A percentile compares a stretch with the other conserved stretches of the same genome.
Conservation (phyloP, 1,284 basidiomycete species). For the Trametes polyzona region DNA sequence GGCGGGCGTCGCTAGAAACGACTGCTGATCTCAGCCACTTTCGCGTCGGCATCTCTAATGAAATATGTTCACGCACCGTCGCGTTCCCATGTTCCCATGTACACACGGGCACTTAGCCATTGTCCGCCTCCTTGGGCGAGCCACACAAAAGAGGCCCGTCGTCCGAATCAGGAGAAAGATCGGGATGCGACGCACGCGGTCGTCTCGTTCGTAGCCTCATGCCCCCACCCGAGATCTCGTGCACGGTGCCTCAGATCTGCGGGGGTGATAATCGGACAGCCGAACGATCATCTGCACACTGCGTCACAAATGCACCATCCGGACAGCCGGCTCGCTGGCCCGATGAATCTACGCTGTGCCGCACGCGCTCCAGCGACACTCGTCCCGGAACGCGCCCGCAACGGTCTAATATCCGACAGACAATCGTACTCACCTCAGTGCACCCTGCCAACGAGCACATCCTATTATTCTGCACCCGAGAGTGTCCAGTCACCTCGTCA, state of each 20-base stretch:
- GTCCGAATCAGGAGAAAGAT: not conserved
- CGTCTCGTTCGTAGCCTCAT: conserved; percentile 12
- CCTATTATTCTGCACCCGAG: conserved; percentile 11
- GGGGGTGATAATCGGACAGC: conserved; percentile 10
- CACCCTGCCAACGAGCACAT: not conserved
- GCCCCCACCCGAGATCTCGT: conserved; percentile 11
- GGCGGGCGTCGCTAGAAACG: not conserved
- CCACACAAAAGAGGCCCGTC: conserved; percentile 12
- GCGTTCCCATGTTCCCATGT: conserved; percentile 17
- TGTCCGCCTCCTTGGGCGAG: conserved; percentile 16
- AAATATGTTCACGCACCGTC: conserved; percentile 4
- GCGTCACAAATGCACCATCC: conserved; percentile 6
- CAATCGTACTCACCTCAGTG: conserved; percentile 14
- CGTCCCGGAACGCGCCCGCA: conserved; percentile 5
- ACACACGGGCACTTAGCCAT: conserved; percentile 7
- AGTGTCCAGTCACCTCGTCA: not conserved
- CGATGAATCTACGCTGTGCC: not conserved
- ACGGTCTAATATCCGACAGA: conserved; percentile 6
- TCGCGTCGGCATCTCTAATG: not conserved
- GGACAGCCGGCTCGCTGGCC: conserved; percentile 1
- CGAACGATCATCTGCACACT: not conserved
- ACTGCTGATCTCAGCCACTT: not conserved
- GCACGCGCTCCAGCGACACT: not conserved
- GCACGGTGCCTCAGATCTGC: conserved; percentile 10
- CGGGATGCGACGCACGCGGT: conserved; percentile 2